phyloP scores from a whole-genome alignment of 805 yeast species.

The Saccharomyces cerevisiae region DNA sequence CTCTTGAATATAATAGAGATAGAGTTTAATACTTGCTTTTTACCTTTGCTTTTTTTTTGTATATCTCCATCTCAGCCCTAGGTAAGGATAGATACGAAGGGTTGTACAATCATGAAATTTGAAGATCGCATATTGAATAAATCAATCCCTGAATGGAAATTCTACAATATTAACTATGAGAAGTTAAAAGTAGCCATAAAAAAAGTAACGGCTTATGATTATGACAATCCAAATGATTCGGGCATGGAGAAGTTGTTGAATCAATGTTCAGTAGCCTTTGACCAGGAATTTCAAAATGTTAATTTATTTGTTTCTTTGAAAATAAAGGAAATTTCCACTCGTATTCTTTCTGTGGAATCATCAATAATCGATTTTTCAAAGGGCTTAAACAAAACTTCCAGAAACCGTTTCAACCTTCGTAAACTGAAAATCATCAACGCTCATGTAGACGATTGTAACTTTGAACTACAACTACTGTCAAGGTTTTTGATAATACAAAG shows the following conservation, averaged over 20 bases:
- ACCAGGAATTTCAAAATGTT: conserved; percentile 20
- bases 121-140: conserved; percentile 66
- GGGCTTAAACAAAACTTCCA: not conserved
- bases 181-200: conserved; percentile 62
- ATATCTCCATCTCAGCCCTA: not conserved
- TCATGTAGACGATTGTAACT: conserved; percentile 20
- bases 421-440: conserved; percentile 11
- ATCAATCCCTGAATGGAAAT: conserved; percentile 83
- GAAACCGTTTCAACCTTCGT: conserved; percentile 2
- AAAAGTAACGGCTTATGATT: conserved; percentile 36
- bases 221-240: not conserved
- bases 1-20: not conserved
- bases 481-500: conserved; percentile 53
- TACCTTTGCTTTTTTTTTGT: not conserved
- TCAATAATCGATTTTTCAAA: conserved; percentile 15
- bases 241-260: conserved; percentile 2
- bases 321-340: conserved; percentile 24
- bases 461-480: conserved; percentile 43
- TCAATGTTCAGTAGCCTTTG: conserved; percentile 6
- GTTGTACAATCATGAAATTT: conserved; percentile 57
- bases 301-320: conserved; percentile 25
- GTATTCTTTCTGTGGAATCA: conserved; percentile 23
- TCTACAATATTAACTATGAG: conserved; percentile 76
- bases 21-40: not conserved
- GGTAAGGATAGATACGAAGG: not conserved